Conservation (phyloP, 352 stramenopile species). For the Globisporangium cystogenes region DNA sequence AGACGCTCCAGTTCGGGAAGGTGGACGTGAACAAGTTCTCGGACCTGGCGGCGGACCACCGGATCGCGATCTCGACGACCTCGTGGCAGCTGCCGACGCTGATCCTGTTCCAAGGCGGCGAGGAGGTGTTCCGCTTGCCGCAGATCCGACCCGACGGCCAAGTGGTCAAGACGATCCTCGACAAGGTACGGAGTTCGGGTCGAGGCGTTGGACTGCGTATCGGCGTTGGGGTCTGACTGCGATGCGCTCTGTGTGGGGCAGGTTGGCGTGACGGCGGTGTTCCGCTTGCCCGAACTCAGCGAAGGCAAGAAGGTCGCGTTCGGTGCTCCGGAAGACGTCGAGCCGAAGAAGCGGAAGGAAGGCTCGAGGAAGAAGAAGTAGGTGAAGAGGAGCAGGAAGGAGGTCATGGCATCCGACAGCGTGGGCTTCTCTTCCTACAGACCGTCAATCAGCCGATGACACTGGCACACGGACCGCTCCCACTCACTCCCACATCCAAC, state of each 20-base stretch:
- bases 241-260: conserved; percentile 7
- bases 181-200: no score
- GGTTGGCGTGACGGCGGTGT: conserved; percentile 40
- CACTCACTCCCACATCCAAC: not conserved
- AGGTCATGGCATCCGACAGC: no score
- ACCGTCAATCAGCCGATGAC: no score
- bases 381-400: not conserved
- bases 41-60: conserved; percentile 47
- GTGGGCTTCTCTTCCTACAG: no score
- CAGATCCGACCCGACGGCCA: conserved; percentile 47
- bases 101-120: conserved; percentile 63
- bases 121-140: conserved; percentile 51
- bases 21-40: conserved; percentile 63
- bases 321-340: not conserved
- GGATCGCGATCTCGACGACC: conserved; percentile 56
- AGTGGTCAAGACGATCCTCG: conserved; percentile 53
- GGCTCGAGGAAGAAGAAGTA: conserved; percentile 8
- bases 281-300: conserved; percentile 48
- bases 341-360: not conserved
- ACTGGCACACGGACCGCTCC: no score
- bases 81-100: conserved; percentile 69
- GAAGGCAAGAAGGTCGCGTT: conserved; percentile 41
- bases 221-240: not conserved
- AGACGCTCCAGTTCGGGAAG: conserved; percentile 51
- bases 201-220: no score